These are phyloP conservation scores for Sungouiozyma ichnusensis DNA, from an alignment of 805 yeast genomes.

Conservation along the genomic window DNA sequence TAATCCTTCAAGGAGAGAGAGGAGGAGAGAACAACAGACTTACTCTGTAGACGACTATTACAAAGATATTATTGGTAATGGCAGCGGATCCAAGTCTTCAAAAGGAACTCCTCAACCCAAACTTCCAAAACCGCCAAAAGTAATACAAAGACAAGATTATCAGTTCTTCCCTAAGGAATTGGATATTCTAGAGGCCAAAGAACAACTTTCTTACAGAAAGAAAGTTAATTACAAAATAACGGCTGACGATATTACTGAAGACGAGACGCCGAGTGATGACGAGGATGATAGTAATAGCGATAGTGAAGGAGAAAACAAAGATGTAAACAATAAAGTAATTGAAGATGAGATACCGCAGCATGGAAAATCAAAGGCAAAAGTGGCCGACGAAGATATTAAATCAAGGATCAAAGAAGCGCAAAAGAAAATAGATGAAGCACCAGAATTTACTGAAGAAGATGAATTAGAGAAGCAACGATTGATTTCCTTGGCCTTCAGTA, in stretches of 20 bases:
- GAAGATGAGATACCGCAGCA: not conserved
- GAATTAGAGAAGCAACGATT: conserved; percentile 40
- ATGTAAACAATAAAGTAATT: conserved; percentile 5
- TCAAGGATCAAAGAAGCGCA: conserved; percentile 32
- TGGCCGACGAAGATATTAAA: conserved; percentile 9
- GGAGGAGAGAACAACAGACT: conserved; percentile 70
- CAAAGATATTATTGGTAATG: conserved; percentile 46
- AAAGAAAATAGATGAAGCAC: conserved; percentile 44
- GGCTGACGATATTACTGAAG: conserved; percentile 49
- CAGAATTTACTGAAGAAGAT: conserved; percentile 57
- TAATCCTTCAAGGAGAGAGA: conserved; percentile 46
- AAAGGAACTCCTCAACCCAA: conserved; percentile 34
- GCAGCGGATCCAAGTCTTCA: conserved; percentile 14
- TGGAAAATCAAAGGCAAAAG: no score
- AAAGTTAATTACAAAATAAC: conserved; percentile 49
- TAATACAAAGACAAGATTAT: conserved; percentile 55
- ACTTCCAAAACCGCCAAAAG: conserved; percentile 51
- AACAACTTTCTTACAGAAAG: conserved; percentile 53
- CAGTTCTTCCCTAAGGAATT: conserved; percentile 58
- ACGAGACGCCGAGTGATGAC: conserved; percentile 35
- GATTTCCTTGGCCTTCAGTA: conserved; percentile 47
- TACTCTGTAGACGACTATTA: conserved; percentile 70
- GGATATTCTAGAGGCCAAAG: conserved; percentile 45
- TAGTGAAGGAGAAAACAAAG: not conserved
- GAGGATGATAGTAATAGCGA: conserved; percentile 33